These are phyloP conservation scores for Paraphoma sp. DNA, from an alignment of 2,329 filamentous ascomycete genomes.

Conservation along the genomic window DNA sequence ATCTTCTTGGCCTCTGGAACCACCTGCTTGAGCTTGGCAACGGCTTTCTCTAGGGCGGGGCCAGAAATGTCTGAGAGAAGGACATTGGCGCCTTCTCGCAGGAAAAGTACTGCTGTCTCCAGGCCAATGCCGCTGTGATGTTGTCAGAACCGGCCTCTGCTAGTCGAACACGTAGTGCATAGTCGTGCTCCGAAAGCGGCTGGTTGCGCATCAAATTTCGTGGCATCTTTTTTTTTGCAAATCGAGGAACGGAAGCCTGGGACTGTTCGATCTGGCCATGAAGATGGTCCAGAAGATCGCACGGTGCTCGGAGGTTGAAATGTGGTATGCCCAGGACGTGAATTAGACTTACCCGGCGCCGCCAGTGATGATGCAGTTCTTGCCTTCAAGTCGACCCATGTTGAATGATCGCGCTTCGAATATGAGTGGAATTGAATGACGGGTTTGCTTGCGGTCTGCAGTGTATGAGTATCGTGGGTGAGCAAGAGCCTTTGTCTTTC, in stretches of 20 bases:
- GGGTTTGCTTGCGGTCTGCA: slow-evolving; percentile 8
- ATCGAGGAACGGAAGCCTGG: too few species aligned
- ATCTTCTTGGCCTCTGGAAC: slow-evolving; percentile 66
- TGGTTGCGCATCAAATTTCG: too few species aligned
- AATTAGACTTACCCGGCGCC: slow-evolving; percentile 74
- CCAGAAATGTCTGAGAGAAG: slow-evolving; percentile 85
- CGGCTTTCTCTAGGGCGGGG: slow-evolving; percentile 76
- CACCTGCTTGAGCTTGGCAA: slow-evolving; percentile 76
- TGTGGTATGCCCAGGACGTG: background rate
- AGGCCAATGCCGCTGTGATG: slow-evolving; percentile 81
- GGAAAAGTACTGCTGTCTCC: slow-evolving; percentile 89
- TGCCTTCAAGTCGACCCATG: slow-evolving; percentile 64
- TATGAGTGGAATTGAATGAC: background rate
- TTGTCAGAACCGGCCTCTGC: slow-evolving; percentile 18
- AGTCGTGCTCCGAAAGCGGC: too few species aligned
- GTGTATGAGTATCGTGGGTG: slow-evolving; percentile 12
- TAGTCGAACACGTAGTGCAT: background rate
- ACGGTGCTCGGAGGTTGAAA: background rate
- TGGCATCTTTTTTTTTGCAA: too few species aligned
- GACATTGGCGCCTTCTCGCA: slow-evolving; percentile 84
- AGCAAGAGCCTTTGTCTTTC: slow-evolving; percentile 27
- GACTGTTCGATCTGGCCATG: too few species aligned
- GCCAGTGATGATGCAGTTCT: slow-evolving; percentile 80
- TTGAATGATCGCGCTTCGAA: slow-evolving; percentile 32
- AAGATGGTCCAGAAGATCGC: background rate